Evolutionary conservation across 2,329 filamentous ascomycete species (phyloP), one percentile per base, ranked within the genome.

Genomic region (Aspergillus piperis): DNA sequence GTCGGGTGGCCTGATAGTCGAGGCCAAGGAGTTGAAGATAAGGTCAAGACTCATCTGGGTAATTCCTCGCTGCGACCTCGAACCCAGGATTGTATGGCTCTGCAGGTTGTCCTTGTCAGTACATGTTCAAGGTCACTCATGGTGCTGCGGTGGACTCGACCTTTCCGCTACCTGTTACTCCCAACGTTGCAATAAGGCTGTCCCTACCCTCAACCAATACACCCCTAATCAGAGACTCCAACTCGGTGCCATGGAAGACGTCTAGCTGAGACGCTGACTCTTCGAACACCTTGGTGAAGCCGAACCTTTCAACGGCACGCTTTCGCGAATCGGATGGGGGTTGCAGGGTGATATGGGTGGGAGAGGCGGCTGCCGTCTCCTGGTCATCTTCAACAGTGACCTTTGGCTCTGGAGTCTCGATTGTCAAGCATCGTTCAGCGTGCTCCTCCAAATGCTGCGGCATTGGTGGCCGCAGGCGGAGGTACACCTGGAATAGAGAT

Each of bases 41-140:
- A 96, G 85, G 71, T 98, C 94, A 57, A 99, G 88, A 0, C 92
- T 86, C 70, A 99, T 88, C 75, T 99, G 95, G 0, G 92, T 96
- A 57, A 99, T 80, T 63, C 95, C 95, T 65, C 94, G 89, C 76
- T 97, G 91, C 21, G 85, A 86, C 67, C 88, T 89, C 11, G 91
- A 96, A 58, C 95, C 95, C 15, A 99, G 85, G 62, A 98, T 96
- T 0, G 95, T 99, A 75, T 99, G 94, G 64, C 91, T 96, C 94
- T 97, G 71, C 47, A 54, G 30, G 27, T 44, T n/a, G 30, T 25
- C 39, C 21, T 1, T 15, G 60, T 61, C 39, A 70, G 61, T 27
- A 30, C 51, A 54, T 62, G 25, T 27, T 57, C 48, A 38, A 25
- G 27, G 25, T 57, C 47, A 38, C 25, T 19, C 23, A 15, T 48